Base-by-base conservation (phyloP, 441 rosid species). In the Hura crepitans region DNA sequence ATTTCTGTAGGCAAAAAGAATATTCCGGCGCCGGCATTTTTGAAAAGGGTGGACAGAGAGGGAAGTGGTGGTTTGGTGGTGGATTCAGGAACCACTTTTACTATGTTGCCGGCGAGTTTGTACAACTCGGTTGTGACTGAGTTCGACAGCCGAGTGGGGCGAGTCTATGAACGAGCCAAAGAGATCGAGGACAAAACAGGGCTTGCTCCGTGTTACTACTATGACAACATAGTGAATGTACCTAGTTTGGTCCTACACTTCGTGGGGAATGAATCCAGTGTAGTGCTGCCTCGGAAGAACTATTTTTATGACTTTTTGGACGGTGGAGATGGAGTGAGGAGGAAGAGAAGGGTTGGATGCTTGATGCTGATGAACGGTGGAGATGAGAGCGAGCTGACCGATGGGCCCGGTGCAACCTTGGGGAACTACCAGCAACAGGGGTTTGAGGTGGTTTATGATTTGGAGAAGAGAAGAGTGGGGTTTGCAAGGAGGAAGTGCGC, bases 341-440 rank as follows among this genome's bases (percentile, higher is more conserved):
- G 69, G 83, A 78, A 82, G 73, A 87, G 87, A 74, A 82, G 71
- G 13, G 89, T 89, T 2, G 98, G 96, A 39, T 93, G 98, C 57
- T 63, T 93, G 78, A 93, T 89, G 97, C 42, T 93, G 82, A 85
- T 93, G 92, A 85, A 93, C 91, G 96, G 93, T 9, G 97, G 98
- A 18, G 91, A 88, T 77, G 98, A 90, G 61, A 45, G 74, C 14
- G 98, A 93, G 76, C 69, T 87, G 77, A 74, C 66, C 1, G 92
- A 88, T 74, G 98, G 98, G 71, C 90, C 98, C 9, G 96, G 88
- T 11, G 98, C 85, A 0, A 86, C 87, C 0, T 42, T 93, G 8
- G 98, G 98, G 28, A 93, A 93, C 75, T 93, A 86, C 62, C 99
- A 94, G 78, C 99, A 94, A 28, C 99, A 94, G 74, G 99, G 97